phyloP scores from a whole-genome alignment of 2,329 filamentous ascomycete species.

The Fusarium euwallaceae region DNA sequence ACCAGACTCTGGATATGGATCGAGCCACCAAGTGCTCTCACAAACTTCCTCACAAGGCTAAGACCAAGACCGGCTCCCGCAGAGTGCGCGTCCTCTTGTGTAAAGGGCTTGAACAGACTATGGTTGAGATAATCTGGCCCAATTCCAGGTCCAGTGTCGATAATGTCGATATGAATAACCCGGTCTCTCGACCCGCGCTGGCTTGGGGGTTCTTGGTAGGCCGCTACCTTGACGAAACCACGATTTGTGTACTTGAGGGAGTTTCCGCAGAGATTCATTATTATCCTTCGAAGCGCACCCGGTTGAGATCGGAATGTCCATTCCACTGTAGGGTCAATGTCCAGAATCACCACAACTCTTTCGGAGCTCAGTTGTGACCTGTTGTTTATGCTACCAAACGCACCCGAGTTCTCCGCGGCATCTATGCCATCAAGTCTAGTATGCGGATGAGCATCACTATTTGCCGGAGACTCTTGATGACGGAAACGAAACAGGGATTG shows the following conservation, averaged over 20 bases:
- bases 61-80: constrained; percentile 75
- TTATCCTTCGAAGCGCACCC: constrained; percentile 64
- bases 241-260: constrained; percentile 69
- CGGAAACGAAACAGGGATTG: constrained; percentile 28
- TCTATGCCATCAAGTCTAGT: constrained; percentile 30
- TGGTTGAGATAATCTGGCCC: constrained; percentile 71
- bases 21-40: constrained; percentile 69
- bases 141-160: constrained; percentile 76
- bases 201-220: constrained; percentile 36
- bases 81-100: constrained; percentile 71
- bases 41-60: constrained; percentile 72
- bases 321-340: constrained; percentile 57
- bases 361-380: constrained; percentile 7
- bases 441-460: constrained; percentile 6
- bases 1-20: constrained; percentile 66
- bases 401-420: constrained; percentile 9
- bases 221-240: constrained; percentile 50
- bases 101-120: constrained; percentile 72
- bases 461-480: neutral
- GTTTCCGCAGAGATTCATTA: constrained; percentile 75
- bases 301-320: constrained; percentile 69
- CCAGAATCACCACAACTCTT: constrained; percentile 47
- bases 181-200: constrained; percentile 11
- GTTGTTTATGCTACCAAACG: neutral
- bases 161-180: constrained; percentile 60